A percentile compares a stretch with the other conserved stretches of the same genome.
Evolutionary conservation across 208 protist species (phyloP).

Genomic region (Crithidia brevicula): DNA sequence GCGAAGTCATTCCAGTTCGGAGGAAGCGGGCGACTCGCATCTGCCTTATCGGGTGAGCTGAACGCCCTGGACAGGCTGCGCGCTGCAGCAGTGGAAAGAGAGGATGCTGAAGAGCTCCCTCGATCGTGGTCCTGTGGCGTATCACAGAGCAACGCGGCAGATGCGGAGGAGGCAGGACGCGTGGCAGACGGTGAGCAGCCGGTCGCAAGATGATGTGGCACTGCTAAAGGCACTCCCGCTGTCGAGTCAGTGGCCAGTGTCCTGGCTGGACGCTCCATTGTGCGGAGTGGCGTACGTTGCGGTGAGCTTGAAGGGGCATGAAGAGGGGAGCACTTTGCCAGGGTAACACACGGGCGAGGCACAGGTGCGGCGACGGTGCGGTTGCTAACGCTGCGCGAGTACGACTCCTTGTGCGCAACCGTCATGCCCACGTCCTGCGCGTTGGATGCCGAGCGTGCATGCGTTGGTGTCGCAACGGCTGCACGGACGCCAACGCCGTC

Average conservation of each 20-base stretch:
- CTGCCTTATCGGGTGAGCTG: neutral
- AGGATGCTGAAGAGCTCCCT: neutral
- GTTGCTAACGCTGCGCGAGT: neutral
- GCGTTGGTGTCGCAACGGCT: too few species aligned
- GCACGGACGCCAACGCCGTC: neutral
- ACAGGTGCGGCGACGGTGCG: neutral
- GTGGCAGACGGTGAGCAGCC: too few species aligned
- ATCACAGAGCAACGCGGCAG: neutral
- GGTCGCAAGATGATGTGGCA: too few species aligned
- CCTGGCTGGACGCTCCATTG: neutral
- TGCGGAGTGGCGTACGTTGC: neutral
- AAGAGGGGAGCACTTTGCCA: slow-evolving; percentile 9
- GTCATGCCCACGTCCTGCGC: neutral
- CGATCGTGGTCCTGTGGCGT: neutral
- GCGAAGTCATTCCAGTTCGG: neutral
- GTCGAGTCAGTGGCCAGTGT: neutral
- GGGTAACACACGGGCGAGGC: neutral
- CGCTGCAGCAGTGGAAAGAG: neutral
- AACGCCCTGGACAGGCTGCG: slow-evolving; percentile 3
- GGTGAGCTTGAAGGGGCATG: neutral
- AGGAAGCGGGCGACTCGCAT: neutral
- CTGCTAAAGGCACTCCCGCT: neutral
- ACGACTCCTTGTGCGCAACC: neutral
- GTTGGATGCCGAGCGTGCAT: too few species aligned
- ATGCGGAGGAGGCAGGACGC: neutral